phyloP scores from a whole-genome alignment of 1,284 basidiomycete genomes.

The Naganishia liquefaciens region DNA sequence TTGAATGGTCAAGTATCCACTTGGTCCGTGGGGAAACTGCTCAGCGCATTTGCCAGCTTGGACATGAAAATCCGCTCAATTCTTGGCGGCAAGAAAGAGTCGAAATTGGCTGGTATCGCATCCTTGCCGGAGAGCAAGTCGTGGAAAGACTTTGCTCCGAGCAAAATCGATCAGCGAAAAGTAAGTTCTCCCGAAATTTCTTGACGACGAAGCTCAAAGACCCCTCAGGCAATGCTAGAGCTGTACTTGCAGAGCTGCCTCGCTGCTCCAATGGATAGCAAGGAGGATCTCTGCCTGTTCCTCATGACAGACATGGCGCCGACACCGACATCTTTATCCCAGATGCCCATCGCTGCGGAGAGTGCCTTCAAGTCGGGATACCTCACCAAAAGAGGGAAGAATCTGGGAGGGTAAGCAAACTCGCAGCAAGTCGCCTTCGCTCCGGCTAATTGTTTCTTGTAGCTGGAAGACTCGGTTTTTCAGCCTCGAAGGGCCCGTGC shows the following conservation, averaged over 20 bases:
- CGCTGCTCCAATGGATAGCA: conserved; percentile 77
- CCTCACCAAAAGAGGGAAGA: conserved; percentile 93
- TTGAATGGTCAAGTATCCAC: conserved; percentile 55
- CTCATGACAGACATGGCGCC: conserved; percentile 89
- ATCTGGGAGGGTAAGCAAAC: conserved; percentile 69
- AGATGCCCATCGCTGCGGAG: conserved; percentile 73
- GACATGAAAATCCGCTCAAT: conserved; percentile 64
- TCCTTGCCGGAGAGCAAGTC: conserved; percentile 84
- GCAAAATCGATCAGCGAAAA: conserved; percentile 92
- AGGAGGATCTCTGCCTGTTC: conserved; percentile 69
- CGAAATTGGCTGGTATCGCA: conserved; percentile 73
- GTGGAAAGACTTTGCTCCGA: conserved; percentile 95
- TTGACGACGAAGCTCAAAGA: background rate
- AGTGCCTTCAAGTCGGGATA: conserved; percentile 80
- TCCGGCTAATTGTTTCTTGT: background rate
- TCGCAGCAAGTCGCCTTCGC: background rate
- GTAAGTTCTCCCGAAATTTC: conserved; percentile 55
- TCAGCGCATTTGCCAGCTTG: conserved; percentile 82
- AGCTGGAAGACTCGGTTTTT: conserved; percentile 94
- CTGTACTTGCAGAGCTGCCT: conserved; percentile 84
- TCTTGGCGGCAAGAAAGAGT: conserved; percentile 66
- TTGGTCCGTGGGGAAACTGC: conserved; percentile 93
- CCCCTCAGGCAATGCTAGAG: conserved; percentile 59
- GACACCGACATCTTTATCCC: conserved; percentile 57
- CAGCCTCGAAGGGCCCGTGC: conserved; percentile 77